Conservation (phyloP, 108 stramenopile genomes). For the Skeletonema tropicum region DNA sequence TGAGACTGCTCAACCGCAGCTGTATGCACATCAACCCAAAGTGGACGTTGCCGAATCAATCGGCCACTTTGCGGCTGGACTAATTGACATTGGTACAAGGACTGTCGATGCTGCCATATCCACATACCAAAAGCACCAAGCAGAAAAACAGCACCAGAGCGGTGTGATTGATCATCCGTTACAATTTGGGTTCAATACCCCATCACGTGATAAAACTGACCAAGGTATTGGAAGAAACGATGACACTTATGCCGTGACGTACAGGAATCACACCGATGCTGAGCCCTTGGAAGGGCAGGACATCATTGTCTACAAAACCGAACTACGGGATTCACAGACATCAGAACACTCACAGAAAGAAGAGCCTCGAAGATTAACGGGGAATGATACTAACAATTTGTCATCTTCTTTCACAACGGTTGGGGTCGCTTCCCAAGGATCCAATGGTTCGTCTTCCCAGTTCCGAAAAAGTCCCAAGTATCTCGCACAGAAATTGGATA, state of each 20-base stretch:
- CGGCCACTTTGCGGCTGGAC: neutral
- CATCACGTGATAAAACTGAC: neutral
- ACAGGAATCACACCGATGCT: neutral
- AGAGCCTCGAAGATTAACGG: neutral
- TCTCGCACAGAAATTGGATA: conserved; percentile 36
- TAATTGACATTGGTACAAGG: conserved; percentile 31
- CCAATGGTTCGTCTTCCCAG: neutral
- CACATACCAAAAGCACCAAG: conserved; percentile 2
- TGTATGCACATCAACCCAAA: neutral
- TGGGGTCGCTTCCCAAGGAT: neutral
- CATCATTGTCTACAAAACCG: neutral
- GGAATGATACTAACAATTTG: too few relatives aligned
- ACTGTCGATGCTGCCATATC: conserved; percentile 65
- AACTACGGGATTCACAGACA: neutral
- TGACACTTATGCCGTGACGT: neutral
- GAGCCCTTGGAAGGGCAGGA: neutral
- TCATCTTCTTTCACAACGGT: neutral
- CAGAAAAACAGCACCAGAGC: neutral
- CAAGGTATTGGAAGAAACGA: neutral
- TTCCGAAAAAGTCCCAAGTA: conserved; percentile 22
- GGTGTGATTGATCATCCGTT: neutral
- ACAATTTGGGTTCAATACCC: neutral
- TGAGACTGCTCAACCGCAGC: neutral
- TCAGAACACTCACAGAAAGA: neutral
- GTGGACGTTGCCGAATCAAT: neutral